phyloP scores from a whole-genome alignment of 148 eudicot genomes.

The Spergularia bocconei region DNA sequence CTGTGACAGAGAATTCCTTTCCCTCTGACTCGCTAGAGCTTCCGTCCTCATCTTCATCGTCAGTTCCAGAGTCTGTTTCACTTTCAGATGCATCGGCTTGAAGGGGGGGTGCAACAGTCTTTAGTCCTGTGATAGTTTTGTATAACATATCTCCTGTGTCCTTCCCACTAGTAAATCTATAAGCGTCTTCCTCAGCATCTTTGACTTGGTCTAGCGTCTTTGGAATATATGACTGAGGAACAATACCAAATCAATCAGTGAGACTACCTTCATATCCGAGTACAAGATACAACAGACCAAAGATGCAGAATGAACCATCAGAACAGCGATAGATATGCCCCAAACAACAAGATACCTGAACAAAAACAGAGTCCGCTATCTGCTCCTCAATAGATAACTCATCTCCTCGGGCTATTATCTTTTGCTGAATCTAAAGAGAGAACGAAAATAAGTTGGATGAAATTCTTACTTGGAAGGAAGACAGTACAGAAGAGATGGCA shows the following conservation, averaged over 20 bases:
- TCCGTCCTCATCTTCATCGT: constrained; percentile 35
- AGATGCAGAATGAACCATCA: not conserved
- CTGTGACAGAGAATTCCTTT: constrained; percentile 14
- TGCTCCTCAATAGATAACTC: constrained; percentile 70
- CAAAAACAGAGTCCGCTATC: constrained; percentile 81
- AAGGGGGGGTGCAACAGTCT: constrained; percentile 14
- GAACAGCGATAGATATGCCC: not conserved
- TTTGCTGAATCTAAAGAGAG: constrained; percentile 65
- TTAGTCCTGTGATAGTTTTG: constrained; percentile 71
- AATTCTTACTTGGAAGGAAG: not conserved
- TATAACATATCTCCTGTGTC: constrained; percentile 69
- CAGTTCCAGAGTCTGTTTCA: constrained; percentile 43
- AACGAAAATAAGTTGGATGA: not conserved
- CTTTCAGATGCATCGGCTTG: constrained; percentile 30
- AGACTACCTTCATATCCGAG: not conserved
- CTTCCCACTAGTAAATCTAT: constrained; percentile 60
- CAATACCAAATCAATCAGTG: not conserved
- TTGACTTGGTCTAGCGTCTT: constrained; percentile 78
- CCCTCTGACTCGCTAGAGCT: constrained; percentile 43
- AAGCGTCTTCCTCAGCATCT: constrained; percentile 80
- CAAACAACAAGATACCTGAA: constrained; percentile 54
- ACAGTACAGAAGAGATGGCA: too few species aligned
- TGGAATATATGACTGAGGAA: constrained; percentile 69
- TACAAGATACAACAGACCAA: not conserved
- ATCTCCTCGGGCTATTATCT: constrained; percentile 74